A percentile compares a stretch with the other conserved stretches of the same genome.
phyloP scores from a whole-genome alignment of 2,329 filamentous ascomycete species.

The Arthroderma uncinatum region DNA sequence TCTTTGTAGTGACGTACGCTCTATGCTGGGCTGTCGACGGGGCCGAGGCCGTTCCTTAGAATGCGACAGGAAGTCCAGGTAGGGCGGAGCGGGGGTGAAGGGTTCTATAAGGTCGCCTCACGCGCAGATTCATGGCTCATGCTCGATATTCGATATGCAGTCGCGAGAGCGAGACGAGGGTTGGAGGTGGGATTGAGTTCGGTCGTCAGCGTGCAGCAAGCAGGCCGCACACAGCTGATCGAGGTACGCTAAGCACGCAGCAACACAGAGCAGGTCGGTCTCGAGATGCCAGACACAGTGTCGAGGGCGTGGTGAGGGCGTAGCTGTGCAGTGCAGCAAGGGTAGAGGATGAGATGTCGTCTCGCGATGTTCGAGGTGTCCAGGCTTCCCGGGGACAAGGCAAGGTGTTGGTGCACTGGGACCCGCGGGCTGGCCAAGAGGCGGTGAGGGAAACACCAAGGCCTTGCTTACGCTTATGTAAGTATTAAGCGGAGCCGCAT shows the following conservation, averaged over 20 bases:
- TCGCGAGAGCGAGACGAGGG: not conserved
- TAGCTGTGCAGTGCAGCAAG: not conserved
- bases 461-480: not conserved
- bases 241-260: not conserved
- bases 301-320: not conserved
- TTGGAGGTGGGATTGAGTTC: not conserved
- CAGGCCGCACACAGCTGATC: not conserved
- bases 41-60: not conserved
- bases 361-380: not conserved
- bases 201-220: not conserved
- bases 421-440: conserved; percentile 12
- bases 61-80: not conserved
- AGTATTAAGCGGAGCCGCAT: conserved; percentile 7
- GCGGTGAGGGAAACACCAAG: conserved; percentile 11
- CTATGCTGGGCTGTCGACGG: not conserved
- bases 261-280: not conserved
- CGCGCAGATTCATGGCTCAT: not conserved
- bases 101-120: not conserved
- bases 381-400: no score
- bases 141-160: not conserved
- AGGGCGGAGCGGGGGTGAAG: not conserved
- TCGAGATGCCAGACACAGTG: not conserved
- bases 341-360: not conserved
- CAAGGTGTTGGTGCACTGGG: not conserved
- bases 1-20: conserved; percentile 17